Evolutionary conservation across 2,329 filamentous ascomycete genomes (phyloP), one percentile per base, ranked within the genome.

Genomic region (Stachybotrys echinatus): DNA sequence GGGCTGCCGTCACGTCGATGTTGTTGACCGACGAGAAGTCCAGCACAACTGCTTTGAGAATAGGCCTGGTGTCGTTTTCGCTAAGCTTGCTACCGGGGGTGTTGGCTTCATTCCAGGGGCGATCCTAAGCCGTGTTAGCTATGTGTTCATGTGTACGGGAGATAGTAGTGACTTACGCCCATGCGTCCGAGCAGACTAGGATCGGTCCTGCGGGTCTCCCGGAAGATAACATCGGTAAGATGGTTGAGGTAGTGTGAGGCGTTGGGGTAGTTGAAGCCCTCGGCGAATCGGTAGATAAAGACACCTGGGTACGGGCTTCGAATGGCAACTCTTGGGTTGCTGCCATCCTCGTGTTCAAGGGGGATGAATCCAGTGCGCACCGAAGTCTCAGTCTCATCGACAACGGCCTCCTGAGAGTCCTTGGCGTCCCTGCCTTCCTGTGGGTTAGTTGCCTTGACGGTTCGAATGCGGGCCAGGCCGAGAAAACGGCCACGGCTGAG

Each of bases 391-490:
- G 82, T 82, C 57, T 80, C 77, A 42, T 74, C 74, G 10, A 69
- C 56, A 12, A 68, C 65, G 12, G 60, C 57, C 47, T 61, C 58
- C 38, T 58, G 19, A 17, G 22, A 12, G 22, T 45, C 23, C 42
- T 45, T 45, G n/a, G 23, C 44, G 10, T 37, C 44, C 6, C 27
- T 50, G 14, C 56, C 54, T n/a, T 55, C 53, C 10, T 88, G 83
- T 47, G 85, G 67, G 23, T 87, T 87, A 78, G 62, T 94, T 84
- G 48, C 87, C 86, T 44, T 91, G 74, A 96, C 84, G 0, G 91
- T 95, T 65, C 94, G 89, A 18, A 97, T 84, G 52, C 84, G 85
- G 45, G 92, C 87, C 49, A 81, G 80, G 23, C 91, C 91, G 2
- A 95, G 76, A 71, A 95, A 89, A 31, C 85, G 81, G 14, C 91